Conservation (phyloP, 768 basidiomycete species). For the Lactarius akahatsu region DNA sequence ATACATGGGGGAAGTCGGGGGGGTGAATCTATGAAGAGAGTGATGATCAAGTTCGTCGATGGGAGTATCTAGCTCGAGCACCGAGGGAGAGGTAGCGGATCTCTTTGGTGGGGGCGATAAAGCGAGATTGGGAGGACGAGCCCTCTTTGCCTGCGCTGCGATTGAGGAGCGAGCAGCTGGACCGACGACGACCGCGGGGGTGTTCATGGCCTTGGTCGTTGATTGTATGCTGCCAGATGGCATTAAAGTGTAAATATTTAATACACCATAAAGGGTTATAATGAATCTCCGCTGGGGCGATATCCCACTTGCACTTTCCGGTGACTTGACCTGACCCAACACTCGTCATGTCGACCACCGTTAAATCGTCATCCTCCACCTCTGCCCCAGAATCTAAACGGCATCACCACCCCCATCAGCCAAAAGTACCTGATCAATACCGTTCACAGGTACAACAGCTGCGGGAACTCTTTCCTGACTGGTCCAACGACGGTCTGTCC, state of each 20-base stretch:
- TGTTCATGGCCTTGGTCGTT: constrained; percentile 20
- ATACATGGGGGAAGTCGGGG: constrained; percentile 34
- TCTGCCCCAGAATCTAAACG: constrained; percentile 33
- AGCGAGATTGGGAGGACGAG: constrained; percentile 54
- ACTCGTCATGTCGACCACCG: constrained; percentile 32
- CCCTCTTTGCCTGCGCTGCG: constrained; percentile 38
- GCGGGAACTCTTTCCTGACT: constrained; percentile 68
- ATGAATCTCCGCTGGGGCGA: constrained; percentile 12
- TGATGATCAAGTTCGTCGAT: constrained; percentile 38
- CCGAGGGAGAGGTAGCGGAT: constrained; percentile 33
- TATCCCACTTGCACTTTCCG: neutral
- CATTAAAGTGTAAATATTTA: neutral
- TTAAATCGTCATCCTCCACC: constrained; percentile 30
- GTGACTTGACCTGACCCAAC: neutral
- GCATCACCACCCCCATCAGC: constrained; percentile 29
- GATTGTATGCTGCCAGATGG: constrained; percentile 7
- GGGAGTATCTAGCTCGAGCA: constrained; percentile 38
- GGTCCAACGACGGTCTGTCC: constrained; percentile 63
- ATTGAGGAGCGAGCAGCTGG: constrained; percentile 16
- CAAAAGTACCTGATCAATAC: constrained; percentile 42
- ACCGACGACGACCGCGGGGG: constrained; percentile 19
- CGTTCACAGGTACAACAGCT: constrained; percentile 57
- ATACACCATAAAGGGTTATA: neutral
- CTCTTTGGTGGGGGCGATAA: constrained; percentile 34
- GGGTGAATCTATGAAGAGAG: constrained; percentile 34